Percentiles rank a stretch among this genome's conserved stretches.
phyloP scores from a whole-genome alignment of 2,329 filamentous ascomycete genomes.

The Fusarium phyllophilum region DNA sequence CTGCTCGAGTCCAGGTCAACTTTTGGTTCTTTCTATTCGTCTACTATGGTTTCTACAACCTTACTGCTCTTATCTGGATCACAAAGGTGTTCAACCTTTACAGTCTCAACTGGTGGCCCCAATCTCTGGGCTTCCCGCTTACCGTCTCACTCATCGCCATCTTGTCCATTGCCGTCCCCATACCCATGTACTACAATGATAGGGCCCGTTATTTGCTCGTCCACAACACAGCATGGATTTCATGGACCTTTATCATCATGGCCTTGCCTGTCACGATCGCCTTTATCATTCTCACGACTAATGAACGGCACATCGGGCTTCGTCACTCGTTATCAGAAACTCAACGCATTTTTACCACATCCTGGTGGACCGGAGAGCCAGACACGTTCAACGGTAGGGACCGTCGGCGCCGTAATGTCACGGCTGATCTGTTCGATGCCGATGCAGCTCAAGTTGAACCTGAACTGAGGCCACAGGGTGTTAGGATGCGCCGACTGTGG shows the following conservation, averaged over 20 bases:
- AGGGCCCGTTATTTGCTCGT: conserved; percentile 63
- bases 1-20: conserved; percentile 71
- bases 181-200: conserved; percentile 68
- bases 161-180: conserved; percentile 67
- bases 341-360: conserved; percentile 73
- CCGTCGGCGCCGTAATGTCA: conserved; percentile 53
- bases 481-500: conserved; percentile 63
- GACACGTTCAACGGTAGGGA: conserved; percentile 58
- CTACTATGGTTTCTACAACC: conserved; percentile 76
- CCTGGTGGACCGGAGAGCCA: conserved; percentile 71
- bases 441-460: conserved; percentile 45
- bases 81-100: conserved; percentile 79
- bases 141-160: conserved; percentile 70
- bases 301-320: conserved; percentile 70
- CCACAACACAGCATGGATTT: conserved; percentile 75
- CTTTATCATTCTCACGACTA: conserved; percentile 70
- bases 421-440: conserved; percentile 52
- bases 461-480: conserved; percentile 44
- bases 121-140: conserved; percentile 70
- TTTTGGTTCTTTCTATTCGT: conserved; percentile 79
- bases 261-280: conserved; percentile 74
- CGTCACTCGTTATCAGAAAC: conserved; percentile 72
- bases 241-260: conserved; percentile 77
- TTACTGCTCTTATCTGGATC: conserved; percentile 75
- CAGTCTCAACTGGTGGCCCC: conserved; percentile 77